Percentiles rank a stretch among this genome's conserved stretches.
These are phyloP conservation scores for Aspergillus awamori DNA, from an alignment of 2,329 filamentous ascomycete species.

Conservation along the genomic window DNA sequence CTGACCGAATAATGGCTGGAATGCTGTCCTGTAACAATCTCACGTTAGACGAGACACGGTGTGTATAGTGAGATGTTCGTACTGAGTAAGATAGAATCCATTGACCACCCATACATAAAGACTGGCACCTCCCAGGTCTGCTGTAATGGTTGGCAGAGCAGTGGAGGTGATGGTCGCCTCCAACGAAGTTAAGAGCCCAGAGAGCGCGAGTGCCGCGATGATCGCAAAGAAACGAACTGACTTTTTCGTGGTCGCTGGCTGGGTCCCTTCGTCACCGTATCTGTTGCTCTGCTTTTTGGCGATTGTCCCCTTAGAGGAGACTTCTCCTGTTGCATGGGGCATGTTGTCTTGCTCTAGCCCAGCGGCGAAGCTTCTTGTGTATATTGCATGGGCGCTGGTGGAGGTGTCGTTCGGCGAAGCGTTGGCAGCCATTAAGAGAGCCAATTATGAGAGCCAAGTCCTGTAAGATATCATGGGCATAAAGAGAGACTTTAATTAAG, in stretches of 20 bases:
- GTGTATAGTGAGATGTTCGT: background rate
- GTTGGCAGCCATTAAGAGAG: no score
- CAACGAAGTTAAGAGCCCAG: constrained; percentile 25
- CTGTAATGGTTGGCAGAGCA: constrained; percentile 44
- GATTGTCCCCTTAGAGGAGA: background rate
- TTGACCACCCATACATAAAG: background rate
- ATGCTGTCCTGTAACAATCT: background rate
- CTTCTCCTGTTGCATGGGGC: background rate
- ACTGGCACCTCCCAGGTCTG: constrained; percentile 33
- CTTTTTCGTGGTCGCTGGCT: background rate
- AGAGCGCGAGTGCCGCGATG: background rate
- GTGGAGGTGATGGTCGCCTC: constrained; percentile 47
- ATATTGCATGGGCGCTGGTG: background rate
- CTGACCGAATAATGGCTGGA: constrained; percentile 56
- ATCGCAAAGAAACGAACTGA: background rate
- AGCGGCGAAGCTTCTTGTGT: background rate
- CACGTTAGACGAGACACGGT: background rate
- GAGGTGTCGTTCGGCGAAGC: background rate
- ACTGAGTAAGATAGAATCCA: background rate
- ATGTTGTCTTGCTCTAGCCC: background rate
- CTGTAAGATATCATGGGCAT: no score
- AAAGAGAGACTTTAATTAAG: no score
- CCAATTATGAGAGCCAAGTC: no score
- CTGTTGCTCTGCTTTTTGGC: no score
- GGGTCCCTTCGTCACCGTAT: background rate